These are phyloP conservation scores for Fusarium albidum DNA, from an alignment of 2,329 filamentous ascomycete species.

Conservation along the genomic window DNA sequence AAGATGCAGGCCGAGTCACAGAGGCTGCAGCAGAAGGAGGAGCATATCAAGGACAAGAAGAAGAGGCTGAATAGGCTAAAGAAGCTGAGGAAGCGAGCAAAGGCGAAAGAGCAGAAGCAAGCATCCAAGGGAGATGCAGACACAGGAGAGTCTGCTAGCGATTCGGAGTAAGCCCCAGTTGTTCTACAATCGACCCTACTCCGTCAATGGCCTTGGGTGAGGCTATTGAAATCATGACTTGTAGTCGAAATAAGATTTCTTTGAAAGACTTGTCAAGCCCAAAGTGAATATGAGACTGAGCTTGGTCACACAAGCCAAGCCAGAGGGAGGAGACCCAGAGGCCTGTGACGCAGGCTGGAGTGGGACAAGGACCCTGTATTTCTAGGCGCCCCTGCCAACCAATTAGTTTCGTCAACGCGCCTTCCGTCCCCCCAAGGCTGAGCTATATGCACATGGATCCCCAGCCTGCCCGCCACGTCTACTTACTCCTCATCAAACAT, in stretches of 20 bases:
- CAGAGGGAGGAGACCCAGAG: no score
- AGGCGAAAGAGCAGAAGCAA: constrained; percentile 63
- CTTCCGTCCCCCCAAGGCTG: constrained; percentile 29
- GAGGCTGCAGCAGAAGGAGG: constrained; percentile 59
- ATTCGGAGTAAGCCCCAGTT: constrained; percentile 22
- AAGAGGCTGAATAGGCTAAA: constrained; percentile 67
- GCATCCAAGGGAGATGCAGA: constrained; percentile 34
- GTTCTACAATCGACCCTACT: neutral
- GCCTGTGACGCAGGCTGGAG: constrained; percentile 11
- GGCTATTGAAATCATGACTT: neutral
- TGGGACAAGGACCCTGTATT: constrained; percentile 17
- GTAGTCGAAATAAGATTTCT: neutral
- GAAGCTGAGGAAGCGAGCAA: constrained; percentile 66
- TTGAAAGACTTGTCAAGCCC: neutral
- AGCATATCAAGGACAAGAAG: constrained; percentile 67
- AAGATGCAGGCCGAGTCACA: constrained; percentile 50
- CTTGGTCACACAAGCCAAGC: constrained; percentile 6
- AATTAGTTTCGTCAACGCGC: constrained; percentile 32
- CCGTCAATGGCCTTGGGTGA: neutral
- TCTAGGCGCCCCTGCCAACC: constrained; percentile 24
- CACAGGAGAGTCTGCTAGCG: constrained; percentile 18
- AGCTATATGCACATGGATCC: constrained; percentile 9
- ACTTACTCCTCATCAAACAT: constrained; percentile 19
- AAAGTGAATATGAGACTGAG: neutral
- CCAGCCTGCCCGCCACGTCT: constrained; percentile 25